A percentile compares a stretch with the other conserved stretches of the same genome.
Conservation (phyloP, 2,329 filamentous ascomycete species). For the Pezicula carpinea region DNA sequence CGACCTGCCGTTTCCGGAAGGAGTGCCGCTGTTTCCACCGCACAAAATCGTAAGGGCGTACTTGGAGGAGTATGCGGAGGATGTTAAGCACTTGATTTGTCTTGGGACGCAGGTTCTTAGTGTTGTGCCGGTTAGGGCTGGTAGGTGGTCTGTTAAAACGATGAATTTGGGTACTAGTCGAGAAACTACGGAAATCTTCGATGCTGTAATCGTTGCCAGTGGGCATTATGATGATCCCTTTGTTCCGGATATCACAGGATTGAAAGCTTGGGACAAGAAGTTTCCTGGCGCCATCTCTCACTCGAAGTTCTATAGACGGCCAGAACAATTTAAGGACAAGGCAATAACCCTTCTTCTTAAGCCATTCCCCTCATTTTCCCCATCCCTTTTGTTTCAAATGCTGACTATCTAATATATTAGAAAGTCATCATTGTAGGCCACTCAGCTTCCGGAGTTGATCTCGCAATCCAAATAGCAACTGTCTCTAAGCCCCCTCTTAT, state of each 20-base stretch:
- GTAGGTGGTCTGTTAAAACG: conserved; percentile 48
- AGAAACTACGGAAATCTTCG: conserved; percentile 35
- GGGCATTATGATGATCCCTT: conserved; percentile 67
- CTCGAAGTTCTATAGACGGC: conserved; percentile 71
- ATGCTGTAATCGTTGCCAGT: conserved; percentile 68
- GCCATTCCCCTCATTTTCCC: neutral
- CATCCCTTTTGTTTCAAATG: too few relatives aligned
- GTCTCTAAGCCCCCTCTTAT: conserved; percentile 55
- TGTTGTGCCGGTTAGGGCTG: neutral
- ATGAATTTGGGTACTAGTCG: conserved; percentile 1
- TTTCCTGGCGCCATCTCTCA: conserved; percentile 60
- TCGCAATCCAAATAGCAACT: conserved; percentile 67
- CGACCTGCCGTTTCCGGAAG: conserved; percentile 57
- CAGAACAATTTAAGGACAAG: conserved; percentile 55
- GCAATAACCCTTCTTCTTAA: neutral
- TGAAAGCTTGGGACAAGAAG: conserved; percentile 49
- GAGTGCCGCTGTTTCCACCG: conserved; percentile 66
- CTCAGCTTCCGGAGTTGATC: conserved; percentile 76
- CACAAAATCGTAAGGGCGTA: conserved; percentile 69
- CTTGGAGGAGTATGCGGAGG: conserved; percentile 58
- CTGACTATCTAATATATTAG: conserved; percentile 5
- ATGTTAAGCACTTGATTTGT: conserved; percentile 58
- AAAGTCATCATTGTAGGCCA: conserved; percentile 81
- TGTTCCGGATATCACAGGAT: conserved; percentile 55
- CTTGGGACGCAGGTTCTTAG: conserved; percentile 63